Conservation (phyloP, 306 rosid genomes). For the Purshia tridentata region DNA sequence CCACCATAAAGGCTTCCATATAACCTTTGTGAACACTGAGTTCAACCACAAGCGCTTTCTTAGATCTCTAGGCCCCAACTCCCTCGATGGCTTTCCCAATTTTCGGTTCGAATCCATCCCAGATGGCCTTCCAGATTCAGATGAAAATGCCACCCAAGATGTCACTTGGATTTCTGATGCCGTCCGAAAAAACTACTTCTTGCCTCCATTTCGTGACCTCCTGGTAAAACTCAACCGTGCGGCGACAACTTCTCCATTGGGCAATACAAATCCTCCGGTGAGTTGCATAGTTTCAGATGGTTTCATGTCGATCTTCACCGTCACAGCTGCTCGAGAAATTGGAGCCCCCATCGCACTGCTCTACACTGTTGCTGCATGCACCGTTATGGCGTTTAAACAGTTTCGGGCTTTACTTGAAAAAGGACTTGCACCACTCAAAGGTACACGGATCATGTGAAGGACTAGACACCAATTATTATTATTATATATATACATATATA, state of each 20-base stretch:
- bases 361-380: constrained; percentile 6
- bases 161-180: not conserved
- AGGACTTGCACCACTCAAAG: constrained; percentile 29
- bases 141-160: not conserved
- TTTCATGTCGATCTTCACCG: not conserved
- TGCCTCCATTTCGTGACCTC: not conserved
- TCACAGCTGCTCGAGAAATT: constrained; percentile 5
- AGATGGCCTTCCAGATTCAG: constrained; percentile 11
- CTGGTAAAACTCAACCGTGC: not conserved
- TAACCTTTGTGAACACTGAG: constrained; percentile 15
- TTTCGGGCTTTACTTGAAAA: not conserved
- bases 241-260: too few relatives aligned
- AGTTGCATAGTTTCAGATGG: too few relatives aligned
- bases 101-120: too few relatives aligned
- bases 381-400: not conserved
- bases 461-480: too few relatives aligned
- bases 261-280: not conserved
- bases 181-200: not conserved
- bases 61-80: too few relatives aligned
- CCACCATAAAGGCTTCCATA: constrained; percentile 16
- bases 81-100: too few relatives aligned
- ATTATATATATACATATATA: too few relatives aligned
- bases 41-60: too few relatives aligned
- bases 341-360: not conserved
- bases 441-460: not conserved